Conservation (phyloP, 345 rosid genomes). For the Rubroshorea leprosula region DNA sequence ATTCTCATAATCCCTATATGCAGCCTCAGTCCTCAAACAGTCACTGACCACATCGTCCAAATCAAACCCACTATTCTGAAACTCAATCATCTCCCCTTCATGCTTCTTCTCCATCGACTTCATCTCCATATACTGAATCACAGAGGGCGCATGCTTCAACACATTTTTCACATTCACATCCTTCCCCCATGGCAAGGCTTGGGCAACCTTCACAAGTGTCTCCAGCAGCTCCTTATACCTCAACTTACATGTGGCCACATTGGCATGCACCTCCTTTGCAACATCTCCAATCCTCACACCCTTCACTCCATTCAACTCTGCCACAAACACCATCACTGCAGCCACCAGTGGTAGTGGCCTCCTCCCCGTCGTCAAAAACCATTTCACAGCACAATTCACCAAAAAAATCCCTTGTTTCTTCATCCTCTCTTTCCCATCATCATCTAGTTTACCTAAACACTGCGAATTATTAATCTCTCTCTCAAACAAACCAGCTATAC, state of each 20-base stretch:
- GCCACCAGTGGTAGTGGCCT: slow-evolving; percentile 68
- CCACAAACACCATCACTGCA: slow-evolving; percentile 63
- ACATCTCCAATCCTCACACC: slow-evolving; percentile 44
- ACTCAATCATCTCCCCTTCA: slow-evolving; percentile 4
- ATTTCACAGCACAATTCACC: slow-evolving; percentile 65
- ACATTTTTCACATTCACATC: slow-evolving; percentile 67
- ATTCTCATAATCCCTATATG: slow-evolving; percentile 22
- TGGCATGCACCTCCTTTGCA: slow-evolving; percentile 35
- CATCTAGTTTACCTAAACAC: slow-evolving; percentile 28
- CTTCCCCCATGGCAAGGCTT: slow-evolving; percentile 79
- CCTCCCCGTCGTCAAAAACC: slow-evolving; percentile 75
- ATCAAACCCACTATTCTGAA: slow-evolving; percentile 18
- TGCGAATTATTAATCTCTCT: slow-evolving; percentile 28
- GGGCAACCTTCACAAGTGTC: slow-evolving; percentile 59
- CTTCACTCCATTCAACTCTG: slow-evolving; percentile 46
- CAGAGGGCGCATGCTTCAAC: slow-evolving; percentile 45
- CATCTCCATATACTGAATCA: slow-evolving; percentile 67
- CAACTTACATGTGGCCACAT: slow-evolving; percentile 35
- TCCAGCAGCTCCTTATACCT: slow-evolving; percentile 60
- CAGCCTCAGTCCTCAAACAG: slow-evolving; percentile 43
- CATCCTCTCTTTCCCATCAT: slow-evolving; percentile 38
- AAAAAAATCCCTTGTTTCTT: slow-evolving; percentile 62
- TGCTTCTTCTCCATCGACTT: slow-evolving; percentile 49
- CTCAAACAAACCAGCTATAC: slow-evolving; percentile 46
- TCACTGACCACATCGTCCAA: slow-evolving; percentile 26